phyloP scores from a whole-genome alignment of 2,329 filamentous ascomycete genomes.

The Dactylonectria macrodidyma region DNA sequence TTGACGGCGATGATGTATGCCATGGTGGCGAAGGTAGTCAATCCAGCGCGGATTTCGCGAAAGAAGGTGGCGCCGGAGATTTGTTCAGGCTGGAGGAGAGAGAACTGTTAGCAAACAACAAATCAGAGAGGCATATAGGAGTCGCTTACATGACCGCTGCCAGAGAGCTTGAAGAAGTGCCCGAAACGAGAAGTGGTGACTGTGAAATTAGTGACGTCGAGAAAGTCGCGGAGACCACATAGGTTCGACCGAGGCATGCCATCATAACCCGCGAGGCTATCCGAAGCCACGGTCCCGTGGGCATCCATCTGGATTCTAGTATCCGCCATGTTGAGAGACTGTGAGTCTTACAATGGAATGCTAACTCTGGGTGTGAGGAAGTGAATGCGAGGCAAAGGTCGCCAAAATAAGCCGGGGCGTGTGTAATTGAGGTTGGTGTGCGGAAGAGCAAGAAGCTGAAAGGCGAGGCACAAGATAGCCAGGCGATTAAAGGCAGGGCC shows the following conservation, averaged over 20 bases:
- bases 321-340: conserved; percentile 29
- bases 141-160: conserved; percentile 75
- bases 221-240: conserved; percentile 53
- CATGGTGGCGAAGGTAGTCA: conserved; percentile 88
- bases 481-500: neutral
- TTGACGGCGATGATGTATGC: conserved; percentile 87
- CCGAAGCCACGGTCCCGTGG: conserved; percentile 8
- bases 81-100: conserved; percentile 69
- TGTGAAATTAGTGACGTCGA: conserved; percentile 54
- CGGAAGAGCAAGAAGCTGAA: neutral
- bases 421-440: neutral
- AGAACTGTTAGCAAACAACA: neutral
- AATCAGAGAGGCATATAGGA: conserved; percentile 22
- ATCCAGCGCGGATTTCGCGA: conserved; percentile 82
- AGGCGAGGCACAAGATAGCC: neutral
- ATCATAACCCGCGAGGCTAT: neutral
- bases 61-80: conserved; percentile 80
- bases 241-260: conserved; percentile 45
- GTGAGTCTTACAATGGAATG: neutral
- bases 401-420: neutral
- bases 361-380: neutral
- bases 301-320: conserved; percentile 31
- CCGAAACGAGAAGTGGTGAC: conserved; percentile 65
- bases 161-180: conserved; percentile 75
- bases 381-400: neutral